Evolutionary conservation across 1,139 yeast genomes (phyloP), one percentile per base, ranked within the genome.

Genomic region (Williopsis jadinii): DNA sequence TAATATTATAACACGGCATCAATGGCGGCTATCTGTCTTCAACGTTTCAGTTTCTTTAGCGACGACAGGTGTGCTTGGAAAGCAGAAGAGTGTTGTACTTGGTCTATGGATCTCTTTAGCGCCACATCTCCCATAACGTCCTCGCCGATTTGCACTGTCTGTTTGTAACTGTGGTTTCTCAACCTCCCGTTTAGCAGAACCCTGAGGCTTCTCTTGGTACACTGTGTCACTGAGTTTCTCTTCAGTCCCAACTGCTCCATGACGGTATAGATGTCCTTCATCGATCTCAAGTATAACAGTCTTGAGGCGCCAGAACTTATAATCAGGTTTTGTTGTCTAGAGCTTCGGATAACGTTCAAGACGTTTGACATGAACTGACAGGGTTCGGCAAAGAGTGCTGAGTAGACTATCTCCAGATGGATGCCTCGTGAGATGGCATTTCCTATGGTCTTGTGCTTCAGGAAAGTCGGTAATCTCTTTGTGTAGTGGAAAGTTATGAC

Each of bases 351-450:
- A 14, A 92, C 70, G 54, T 84, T 82, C 39, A 85, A 71, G 2
- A 81, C 77, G 55, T 87, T 90, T 38, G 80, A 71, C 38, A 90
- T 79, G 52, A 83, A 76, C 41, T 76, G 76, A 43, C 76, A 69
- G 30, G 68, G 60, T 44, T 71, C 72, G 8, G 73, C 63, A 30
- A 81, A 64, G 36, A 77, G 68, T 12, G 77, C 67, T 60, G 51
- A 28, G 32, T 92, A 92, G 42, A 79, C 72, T 11, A 92, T 72
- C 59, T 92, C 98, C 51, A 92, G 75, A 51, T 79, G 79, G 37
- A 88, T 74, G 1, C 98, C 98, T 44, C 84, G 75, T 14, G 82
- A 83, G 13, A 85, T 71, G 1, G 95, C 97, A 37, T 87, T 78
- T 34, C 96, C 84, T 9, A 88, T 72, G 1, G 87, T 79, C 55